Base-by-base conservation (phyloP, 192 early-diverging fungal species). In the Rhizoclosmatium globosum region DNA sequence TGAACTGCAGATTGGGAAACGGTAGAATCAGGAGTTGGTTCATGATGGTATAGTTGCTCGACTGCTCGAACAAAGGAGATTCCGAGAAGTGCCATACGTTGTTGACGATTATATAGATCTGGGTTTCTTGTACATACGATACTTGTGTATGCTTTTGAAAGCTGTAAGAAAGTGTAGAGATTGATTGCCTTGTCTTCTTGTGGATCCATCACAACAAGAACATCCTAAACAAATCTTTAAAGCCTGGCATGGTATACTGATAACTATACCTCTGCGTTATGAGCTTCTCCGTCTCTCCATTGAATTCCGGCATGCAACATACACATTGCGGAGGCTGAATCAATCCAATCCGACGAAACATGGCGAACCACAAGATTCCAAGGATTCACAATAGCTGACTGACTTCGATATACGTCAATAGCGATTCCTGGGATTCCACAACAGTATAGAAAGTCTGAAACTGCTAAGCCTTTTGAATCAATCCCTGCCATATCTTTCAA, bases 311-410 rank as follows among this genome's bases (percentile, higher is more conserved):
- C 39, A 23, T 68, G 67, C 39, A 68, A 47, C 67, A 68, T 68
- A 43, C 67, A 68, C 67, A 68, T 68, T 3, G 67, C 21, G 19
- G 67, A 68, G 3, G 67, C 67, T 17, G 41, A 44, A 47, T 68
- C 67, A n/a, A 9, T 13, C 38, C 9, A 68, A 17, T 68, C 67
- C 38, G 42, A 19, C 7, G 67, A 68, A 17, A 68, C 45, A 47
- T 68, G 45, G 15, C 45, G 7, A 13, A 68, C 67, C 7, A 68
- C 39, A 23, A 68, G n/a, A 21, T 42, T 45, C 67, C 67, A 68
- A 45, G 67, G 67, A 68, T 68, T 68, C 7, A 47, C 67, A 47
- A 68, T 68, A 7, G 67, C 39, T 46, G 67, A 21, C 23, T 68
- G 67, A 7, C 13, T 45, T 6, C 67, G 39, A 13, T 17, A 7